Evolutionary conservation across 2,329 filamentous ascomycete genomes (phyloP).

Genomic region (Fusarium guadeloupense): DNA sequence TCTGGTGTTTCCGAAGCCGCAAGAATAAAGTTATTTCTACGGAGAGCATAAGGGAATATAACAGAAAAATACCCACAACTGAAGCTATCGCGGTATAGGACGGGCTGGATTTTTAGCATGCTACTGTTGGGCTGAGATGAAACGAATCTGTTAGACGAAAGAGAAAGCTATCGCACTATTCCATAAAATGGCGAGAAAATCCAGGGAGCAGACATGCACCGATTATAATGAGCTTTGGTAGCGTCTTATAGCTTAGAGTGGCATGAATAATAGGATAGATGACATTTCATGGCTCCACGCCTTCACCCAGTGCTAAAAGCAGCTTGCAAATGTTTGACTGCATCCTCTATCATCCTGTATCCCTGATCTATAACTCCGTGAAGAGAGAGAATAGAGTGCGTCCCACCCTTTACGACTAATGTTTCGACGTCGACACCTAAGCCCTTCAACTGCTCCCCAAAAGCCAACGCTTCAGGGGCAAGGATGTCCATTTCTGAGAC

Average conservation of each 20-base stretch:
- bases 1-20: conserved; percentile 41
- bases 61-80: conserved; percentile 12
- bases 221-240: too few relatives aligned
- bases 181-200: too few relatives aligned
- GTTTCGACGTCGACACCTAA: conserved; percentile 34
- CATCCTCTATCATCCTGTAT: conserved; percentile 37
- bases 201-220: too few relatives aligned
- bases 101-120: not conserved
- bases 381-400: conserved; percentile 41
- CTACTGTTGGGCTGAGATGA: not conserved
- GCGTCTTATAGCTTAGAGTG: not conserved
- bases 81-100: conserved; percentile 18
- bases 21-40: conserved; percentile 6
- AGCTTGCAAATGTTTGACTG: conserved; percentile 29
- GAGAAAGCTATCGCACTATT: too few relatives aligned
- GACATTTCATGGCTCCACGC: too few relatives aligned
- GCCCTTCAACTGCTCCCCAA: conserved; percentile 40
- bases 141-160: not conserved
- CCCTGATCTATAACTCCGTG: conserved; percentile 39
- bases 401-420: conserved; percentile 35
- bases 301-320: conserved; percentile 30
- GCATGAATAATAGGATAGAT: not conserved
- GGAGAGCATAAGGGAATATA: conserved; percentile 22
- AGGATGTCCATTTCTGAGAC: conserved; percentile 48
- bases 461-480: conserved; percentile 45